Evolutionary conservation across 257 asterid genomes (phyloP).

Genomic region (Schizonepeta tenuifolia): DNA sequence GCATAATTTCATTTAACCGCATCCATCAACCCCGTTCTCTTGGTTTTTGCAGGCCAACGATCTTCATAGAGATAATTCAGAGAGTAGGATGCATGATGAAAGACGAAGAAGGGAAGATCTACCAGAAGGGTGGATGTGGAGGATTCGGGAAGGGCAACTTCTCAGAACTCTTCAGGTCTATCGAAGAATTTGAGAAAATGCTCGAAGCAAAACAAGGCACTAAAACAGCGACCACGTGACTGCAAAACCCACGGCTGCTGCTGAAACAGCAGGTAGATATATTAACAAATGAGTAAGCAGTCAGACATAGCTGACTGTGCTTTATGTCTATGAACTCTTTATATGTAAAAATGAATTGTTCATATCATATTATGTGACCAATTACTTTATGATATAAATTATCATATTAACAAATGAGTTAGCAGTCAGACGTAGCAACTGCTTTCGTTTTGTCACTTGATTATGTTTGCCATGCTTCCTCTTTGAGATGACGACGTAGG

Average conservation of each 20-base stretch:
- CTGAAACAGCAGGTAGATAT: conserved; percentile 20
- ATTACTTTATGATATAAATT: neutral
- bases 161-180: conserved; percentile 87
- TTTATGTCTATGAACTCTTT: neutral
- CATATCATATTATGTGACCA: neutral
- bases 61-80: conserved; percentile 91
- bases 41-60: conserved; percentile 68
- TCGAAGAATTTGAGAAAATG: conserved; percentile 90
- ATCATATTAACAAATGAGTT: neutral
- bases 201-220: conserved; percentile 65
- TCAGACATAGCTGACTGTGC: neutral
- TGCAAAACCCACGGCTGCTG: neutral
- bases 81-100: conserved; percentile 90
- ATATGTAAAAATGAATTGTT: neutral
- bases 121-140: conserved; percentile 96
- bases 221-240: conserved; percentile 40
- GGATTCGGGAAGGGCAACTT: conserved; percentile 99
- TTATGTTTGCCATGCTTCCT: neutral
- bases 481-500: neutral
- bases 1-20: neutral
- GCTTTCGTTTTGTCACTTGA: neutral
- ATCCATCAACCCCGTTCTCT: neutral
- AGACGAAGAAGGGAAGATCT: conserved; percentile 66
- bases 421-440: neutral
- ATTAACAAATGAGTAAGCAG: neutral